A percentile compares a stretch with the other conserved stretches of the same genome.
These are phyloP conservation scores for Neurospora crassa DNA, from an alignment of 2,329 filamentous ascomycete species.

Conservation along the genomic window DNA sequence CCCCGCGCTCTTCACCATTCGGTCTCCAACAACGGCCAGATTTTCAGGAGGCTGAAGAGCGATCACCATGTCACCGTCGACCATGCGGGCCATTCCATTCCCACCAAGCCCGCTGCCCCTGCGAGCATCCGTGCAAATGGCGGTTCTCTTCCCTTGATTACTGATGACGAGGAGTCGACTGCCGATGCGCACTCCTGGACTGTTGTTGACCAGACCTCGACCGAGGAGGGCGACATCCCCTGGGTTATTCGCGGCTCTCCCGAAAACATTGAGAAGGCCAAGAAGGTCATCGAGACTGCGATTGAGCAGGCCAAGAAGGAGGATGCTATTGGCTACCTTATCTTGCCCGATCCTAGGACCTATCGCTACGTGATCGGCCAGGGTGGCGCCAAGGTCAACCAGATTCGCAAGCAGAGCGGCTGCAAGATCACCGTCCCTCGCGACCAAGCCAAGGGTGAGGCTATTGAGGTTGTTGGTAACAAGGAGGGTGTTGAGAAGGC, in stretches of 20 bases:
- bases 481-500: constrained; percentile 77
- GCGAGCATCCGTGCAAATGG: constrained; percentile 42
- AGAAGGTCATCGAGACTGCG: constrained; percentile 61
- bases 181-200: constrained; percentile 75
- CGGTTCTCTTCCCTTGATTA: constrained; percentile 75
- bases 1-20: constrained; percentile 75
- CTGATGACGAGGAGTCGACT: constrained; percentile 62
- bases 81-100: constrained; percentile 71
- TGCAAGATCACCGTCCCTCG: constrained; percentile 92
- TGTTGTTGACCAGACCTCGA: constrained; percentile 53
- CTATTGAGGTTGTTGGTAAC: constrained; percentile 80
- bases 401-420: constrained; percentile 82
- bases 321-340: constrained; percentile 72
- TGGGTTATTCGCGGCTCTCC: constrained; percentile 78
- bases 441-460: constrained; percentile 64
- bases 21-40: constrained; percentile 79
- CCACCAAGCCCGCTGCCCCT: constrained; percentile 51
- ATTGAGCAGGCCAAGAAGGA: constrained; percentile 62
- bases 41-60: constrained; percentile 84
- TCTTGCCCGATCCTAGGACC: constrained; percentile 78
- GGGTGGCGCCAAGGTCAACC: constrained; percentile 83
- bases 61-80: constrained; percentile 86
- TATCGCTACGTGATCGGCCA: constrained; percentile 88
- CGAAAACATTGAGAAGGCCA: constrained; percentile 76
- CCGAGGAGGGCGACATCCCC: constrained; percentile 65